A percentile compares a stretch with the other conserved stretches of the same genome.
Conservation (phyloP, 495 filamentous ascomycete genomes). For the Sporormia fimetaria region DNA sequence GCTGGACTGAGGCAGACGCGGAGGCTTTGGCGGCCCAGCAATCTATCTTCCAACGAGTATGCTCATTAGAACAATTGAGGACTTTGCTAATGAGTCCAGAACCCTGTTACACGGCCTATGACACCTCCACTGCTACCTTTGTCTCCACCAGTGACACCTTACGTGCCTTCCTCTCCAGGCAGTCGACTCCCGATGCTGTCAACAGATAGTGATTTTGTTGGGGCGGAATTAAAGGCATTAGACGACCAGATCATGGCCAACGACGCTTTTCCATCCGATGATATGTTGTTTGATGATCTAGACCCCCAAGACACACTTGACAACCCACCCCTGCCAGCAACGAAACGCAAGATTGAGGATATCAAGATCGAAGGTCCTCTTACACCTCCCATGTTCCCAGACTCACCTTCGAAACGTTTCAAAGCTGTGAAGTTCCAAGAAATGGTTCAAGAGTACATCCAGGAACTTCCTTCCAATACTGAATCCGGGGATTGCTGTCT, state of each 20-base stretch:
- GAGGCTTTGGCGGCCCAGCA: conserved; percentile 15
- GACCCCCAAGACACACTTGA: conserved; percentile 22
- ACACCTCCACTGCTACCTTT: conserved; percentile 51
- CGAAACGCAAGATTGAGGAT: conserved; percentile 28
- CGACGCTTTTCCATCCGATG: conserved; percentile 28
- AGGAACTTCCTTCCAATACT: conserved; percentile 21
- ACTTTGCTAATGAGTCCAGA: conserved; percentile 24
- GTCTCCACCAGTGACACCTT: conserved; percentile 33
- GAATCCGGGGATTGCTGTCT: conserved; percentile 20
- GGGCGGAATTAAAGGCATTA: conserved; percentile 38
- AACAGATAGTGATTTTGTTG: conserved; percentile 38
- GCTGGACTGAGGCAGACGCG: not conserved
- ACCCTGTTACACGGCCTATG: conserved; percentile 32
- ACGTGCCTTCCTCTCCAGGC: conserved; percentile 37
- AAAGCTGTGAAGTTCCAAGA: conserved; percentile 35
- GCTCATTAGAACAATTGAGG: not conserved
- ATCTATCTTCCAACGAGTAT: conserved; percentile 8
- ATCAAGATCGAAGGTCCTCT: conserved; percentile 37
- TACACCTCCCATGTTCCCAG: conserved; percentile 27
- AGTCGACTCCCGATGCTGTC: conserved; percentile 45
- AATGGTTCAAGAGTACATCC: conserved; percentile 24
- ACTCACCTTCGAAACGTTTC: conserved; percentile 25
- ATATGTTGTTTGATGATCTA: conserved; percentile 14
- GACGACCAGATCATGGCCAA: conserved; percentile 35
- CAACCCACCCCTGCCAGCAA: conserved; percentile 13